A percentile compares a stretch with the other conserved stretches of the same genome.
These are phyloP conservation scores for Brettanomyces naardenensis DNA, from an alignment of 805 yeast genomes.

Conservation along the genomic window DNA sequence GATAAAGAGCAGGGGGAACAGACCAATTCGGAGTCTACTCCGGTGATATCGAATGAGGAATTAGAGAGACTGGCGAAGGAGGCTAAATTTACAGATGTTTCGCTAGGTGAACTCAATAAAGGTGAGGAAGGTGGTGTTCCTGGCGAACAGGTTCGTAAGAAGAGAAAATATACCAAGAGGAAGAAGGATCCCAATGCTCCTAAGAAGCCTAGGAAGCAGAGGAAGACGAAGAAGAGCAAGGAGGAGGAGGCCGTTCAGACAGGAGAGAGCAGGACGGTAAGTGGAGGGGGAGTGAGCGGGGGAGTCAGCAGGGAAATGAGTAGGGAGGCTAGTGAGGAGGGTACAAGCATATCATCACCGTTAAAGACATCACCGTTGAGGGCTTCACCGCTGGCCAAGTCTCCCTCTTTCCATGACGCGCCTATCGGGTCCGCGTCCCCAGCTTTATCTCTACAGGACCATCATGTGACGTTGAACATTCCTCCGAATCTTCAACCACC, in stretches of 20 bases:
- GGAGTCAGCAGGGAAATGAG: not conserved
- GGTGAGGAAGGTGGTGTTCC: no score
- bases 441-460: not conserved
- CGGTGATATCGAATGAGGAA: no score
- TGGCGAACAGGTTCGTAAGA: not conserved
- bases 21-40: no score
- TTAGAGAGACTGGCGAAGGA: not conserved
- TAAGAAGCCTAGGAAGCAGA: not conserved
- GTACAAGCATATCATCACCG: not conserved
- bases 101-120: not conserved
- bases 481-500: no score
- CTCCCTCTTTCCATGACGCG: not conserved
- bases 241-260: not conserved
- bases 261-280: not conserved
- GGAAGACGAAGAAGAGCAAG: not conserved
- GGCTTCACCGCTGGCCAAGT: not conserved
- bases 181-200: constrained; percentile 1
- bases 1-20: no score
- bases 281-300: not conserved
- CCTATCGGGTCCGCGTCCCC: not conserved
- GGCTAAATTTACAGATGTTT: not conserved
- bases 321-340: not conserved
- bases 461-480: not conserved
- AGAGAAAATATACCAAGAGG: constrained; percentile 1
- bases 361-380: not conserved